Base-by-base conservation (phyloP, 768 basidiomycete genomes). In the Macrolepiota fuliginosa region DNA sequence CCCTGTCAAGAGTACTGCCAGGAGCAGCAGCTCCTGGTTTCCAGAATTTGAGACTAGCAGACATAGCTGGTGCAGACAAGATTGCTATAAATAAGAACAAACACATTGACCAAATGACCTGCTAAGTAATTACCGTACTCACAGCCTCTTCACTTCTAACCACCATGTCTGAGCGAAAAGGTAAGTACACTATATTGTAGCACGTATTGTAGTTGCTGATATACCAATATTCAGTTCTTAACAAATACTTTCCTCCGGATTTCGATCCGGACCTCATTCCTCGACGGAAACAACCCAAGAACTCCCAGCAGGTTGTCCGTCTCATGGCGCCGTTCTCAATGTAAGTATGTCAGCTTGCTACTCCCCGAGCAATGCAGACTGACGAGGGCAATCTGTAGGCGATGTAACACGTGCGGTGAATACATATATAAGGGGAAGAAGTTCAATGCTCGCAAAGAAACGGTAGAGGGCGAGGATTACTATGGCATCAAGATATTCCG, bases 341-440 rank as follows among this genome's bases (percentile, higher is more conserved):
- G 97, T 90, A 75, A 66, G 86, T 54, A 40, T 42, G 37, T 19
- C 40, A 45, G 29, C 22, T 13, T 77, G 3, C 57, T 15, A 50
- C 12, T 22, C 47, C 11, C 40, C 32, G 36, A 12, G 10, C 24
- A 19, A 49, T 24, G 12, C 6, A 51, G 24, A 36, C 27, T 37
- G 47, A 52, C 63, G 71, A 9, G 71, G 59, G 11, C 2, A n/a
- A 36, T 32, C 32, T 51, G 5, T 49, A 93, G 92, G 91, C 87
- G 92, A 67, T 91, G 90, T 69, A 96, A 94, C 68, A 93, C 93
- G 2, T 99, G 97, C 68, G 97, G 96, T 52, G 97, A 99, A 77
- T 99, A 98, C 69, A 91, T 99, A 58, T 96, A 98, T 77, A 98
- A 99, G 73, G 97, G 97, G 51, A 99, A 99, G 81, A 99, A 99